Evolutionary conservation across 192 early-diverging fungal genomes (phyloP).

Genomic region (Linnemannia schmuckeri): DNA sequence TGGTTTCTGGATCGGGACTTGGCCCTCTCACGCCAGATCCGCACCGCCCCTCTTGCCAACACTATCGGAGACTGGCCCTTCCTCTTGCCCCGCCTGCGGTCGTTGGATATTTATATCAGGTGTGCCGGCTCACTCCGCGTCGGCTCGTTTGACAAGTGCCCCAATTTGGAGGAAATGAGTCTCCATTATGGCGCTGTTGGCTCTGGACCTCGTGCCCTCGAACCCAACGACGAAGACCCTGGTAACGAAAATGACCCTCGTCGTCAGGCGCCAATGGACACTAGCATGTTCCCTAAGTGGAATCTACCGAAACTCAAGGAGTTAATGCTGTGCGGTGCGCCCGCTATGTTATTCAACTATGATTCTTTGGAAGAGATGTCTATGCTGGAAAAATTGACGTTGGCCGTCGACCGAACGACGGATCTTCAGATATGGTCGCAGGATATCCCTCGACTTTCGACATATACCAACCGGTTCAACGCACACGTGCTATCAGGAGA

Average conservation of each 20-base stretch:
- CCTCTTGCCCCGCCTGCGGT: not conserved
- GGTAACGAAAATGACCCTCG: not conserved
- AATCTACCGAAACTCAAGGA: not conserved
- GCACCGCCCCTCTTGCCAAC: not conserved
- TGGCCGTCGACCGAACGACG: not conserved
- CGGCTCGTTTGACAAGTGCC: constrained; percentile 8
- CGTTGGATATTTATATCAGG: not conserved
- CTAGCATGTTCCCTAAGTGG: not conserved
- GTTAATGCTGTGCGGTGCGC: not conserved
- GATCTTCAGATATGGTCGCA: not conserved
- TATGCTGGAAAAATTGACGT: not conserved
- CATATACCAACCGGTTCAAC: not conserved
- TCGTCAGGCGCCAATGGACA: not conserved
- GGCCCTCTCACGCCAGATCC: too few relatives aligned
- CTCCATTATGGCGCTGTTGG: constrained; percentile 1
- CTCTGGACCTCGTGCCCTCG: not conserved
- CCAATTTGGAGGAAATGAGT: not conserved
- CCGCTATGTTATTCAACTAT: constrained; percentile 27
- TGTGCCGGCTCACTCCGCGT: not conserved
- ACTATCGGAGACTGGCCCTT: not conserved
- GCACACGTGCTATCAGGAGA: not conserved
- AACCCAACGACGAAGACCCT: not conserved
- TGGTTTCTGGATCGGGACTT: too few relatives aligned
- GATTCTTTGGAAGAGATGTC: constrained; percentile 15
- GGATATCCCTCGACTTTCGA: not conserved